phyloP scores from a whole-genome alignment of 345 rosid genomes.

The Eucalyptus fibrosa region DNA sequence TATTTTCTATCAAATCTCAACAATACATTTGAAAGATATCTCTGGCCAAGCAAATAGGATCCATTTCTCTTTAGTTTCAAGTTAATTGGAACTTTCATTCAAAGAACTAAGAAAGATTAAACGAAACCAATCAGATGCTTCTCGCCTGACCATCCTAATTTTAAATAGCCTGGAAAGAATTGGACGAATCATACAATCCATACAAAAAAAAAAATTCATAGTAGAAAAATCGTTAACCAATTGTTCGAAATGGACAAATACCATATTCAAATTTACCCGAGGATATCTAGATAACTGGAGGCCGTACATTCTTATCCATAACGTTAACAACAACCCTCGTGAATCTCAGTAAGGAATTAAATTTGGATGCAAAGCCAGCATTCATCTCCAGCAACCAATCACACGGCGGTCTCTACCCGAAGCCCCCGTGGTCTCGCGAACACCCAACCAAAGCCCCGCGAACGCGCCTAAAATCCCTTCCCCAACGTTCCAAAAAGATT shows the following conservation, averaged over 20 bases:
- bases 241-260: fast-evolving
- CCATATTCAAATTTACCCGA: background rate
- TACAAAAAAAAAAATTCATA: background rate
- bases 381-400: background rate
- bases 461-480: background rate
- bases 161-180: too few relatives aligned
- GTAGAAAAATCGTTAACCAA: background rate
- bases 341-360: background rate
- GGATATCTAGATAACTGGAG: background rate
- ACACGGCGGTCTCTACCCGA: background rate
- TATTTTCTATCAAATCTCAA: background rate
- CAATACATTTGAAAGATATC: background rate
- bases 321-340: background rate
- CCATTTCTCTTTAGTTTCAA: background rate
- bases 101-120: background rate
- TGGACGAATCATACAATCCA: background rate
- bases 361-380: background rate
- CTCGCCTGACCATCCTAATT: background rate
- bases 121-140: background rate
- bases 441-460: background rate
- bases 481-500: background rate
- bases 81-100: background rate
- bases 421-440: background rate
- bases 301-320: background rate
- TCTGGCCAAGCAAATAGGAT: background rate